phyloP scores from a whole-genome alignment of 495 filamentous ascomycete genomes.

The Rostrohypoxylon terebratum region DNA sequence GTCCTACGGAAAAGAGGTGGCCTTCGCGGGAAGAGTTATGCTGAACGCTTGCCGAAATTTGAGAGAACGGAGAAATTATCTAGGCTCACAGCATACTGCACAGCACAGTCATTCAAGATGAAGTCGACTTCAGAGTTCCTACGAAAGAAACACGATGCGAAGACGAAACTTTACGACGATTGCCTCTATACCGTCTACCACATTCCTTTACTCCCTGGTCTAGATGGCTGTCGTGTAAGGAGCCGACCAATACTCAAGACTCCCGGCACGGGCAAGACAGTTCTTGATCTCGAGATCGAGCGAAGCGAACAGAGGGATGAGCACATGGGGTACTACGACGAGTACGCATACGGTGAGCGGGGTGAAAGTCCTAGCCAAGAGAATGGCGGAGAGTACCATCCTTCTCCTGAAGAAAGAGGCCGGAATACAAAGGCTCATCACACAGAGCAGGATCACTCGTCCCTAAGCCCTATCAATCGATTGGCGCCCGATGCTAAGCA shows the following conservation, averaged over 20 bases:
- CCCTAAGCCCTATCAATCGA: slow-evolving; percentile 59
- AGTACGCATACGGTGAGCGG: slow-evolving; percentile 51
- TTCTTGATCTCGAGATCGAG: slow-evolving; percentile 97
- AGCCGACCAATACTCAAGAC: slow-evolving; percentile 93
- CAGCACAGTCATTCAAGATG: slow-evolving; percentile 91
- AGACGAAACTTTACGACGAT: slow-evolving; percentile 99
- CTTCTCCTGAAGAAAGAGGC: slow-evolving; percentile 19
- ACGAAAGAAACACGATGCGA: slow-evolving; percentile 87
- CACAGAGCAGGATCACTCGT: slow-evolving; percentile 45
- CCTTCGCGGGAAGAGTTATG: slow-evolving; percentile 88
- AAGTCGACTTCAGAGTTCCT: slow-evolving; percentile 87
- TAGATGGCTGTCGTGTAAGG: slow-evolving; percentile 84
- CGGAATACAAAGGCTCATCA: slow-evolving; percentile 38
- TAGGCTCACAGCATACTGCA: slow-evolving; percentile 95
- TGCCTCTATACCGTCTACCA: slow-evolving; percentile 97
- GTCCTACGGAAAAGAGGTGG: slow-evolving; percentile 70
- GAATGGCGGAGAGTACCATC: slow-evolving; percentile 33
- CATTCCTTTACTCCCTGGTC: slow-evolving; percentile 84
- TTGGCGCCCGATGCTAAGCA: slow-evolving; percentile 72
- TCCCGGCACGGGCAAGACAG: slow-evolving; percentile 85
- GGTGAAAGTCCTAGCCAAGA: slow-evolving; percentile 32
- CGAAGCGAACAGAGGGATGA: slow-evolving; percentile 89
- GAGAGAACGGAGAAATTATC: slow-evolving; percentile 87
- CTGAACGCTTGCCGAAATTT: slow-evolving; percentile 91
- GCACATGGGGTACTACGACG: slow-evolving; percentile 80